A percentile compares a stretch with the other conserved stretches of the same genome.
Evolutionary conservation across 148 eudicot genomes (phyloP).

Genomic region (Chenopodium formosanum): DNA sequence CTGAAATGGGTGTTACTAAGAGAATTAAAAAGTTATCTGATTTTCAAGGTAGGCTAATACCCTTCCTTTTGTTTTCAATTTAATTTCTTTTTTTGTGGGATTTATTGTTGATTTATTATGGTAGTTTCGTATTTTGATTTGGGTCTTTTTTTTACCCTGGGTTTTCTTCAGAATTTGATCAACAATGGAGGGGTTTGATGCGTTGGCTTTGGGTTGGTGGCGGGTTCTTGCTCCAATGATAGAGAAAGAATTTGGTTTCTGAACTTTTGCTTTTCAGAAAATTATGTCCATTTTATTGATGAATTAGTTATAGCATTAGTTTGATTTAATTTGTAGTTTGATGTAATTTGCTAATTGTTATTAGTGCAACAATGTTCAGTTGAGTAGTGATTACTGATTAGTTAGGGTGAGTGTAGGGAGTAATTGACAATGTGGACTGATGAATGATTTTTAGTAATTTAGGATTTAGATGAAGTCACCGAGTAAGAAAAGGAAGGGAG

Average conservation of each 20-base stretch:
- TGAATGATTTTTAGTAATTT: constrained; percentile 11
- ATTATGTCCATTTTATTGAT: neutral
- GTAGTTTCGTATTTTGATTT: neutral
- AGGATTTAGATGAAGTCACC: constrained; percentile 46
- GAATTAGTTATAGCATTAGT: neutral
- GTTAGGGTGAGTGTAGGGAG: constrained; percentile 12
- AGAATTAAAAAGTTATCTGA: constrained; percentile 18
- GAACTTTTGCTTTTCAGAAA: neutral
- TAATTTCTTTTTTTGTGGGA: neutral
- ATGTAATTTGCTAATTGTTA: constrained; percentile 12
- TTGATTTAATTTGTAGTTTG: constrained; percentile 11
- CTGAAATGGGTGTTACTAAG: constrained; percentile 40
- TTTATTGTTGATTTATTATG: constrained; percentile 11
- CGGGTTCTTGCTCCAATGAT: constrained; percentile 18
- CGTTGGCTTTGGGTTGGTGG: constrained; percentile 25
- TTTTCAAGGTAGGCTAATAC: constrained; percentile 34
- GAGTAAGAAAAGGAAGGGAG: constrained; percentile 76
- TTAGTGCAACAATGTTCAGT: constrained; percentile 1
- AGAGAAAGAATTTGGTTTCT: neutral
- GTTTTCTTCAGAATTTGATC: constrained; percentile 34
- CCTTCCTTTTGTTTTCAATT: neutral
- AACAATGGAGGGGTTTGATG: constrained; percentile 24
- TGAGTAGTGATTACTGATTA: constrained; percentile 12
- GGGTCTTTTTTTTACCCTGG: neutral
- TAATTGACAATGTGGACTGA: constrained; percentile 12